Evolutionary conservation across 1,284 basidiomycete genomes (phyloP).

Genomic region (Leccinum pallidistipes): DNA sequence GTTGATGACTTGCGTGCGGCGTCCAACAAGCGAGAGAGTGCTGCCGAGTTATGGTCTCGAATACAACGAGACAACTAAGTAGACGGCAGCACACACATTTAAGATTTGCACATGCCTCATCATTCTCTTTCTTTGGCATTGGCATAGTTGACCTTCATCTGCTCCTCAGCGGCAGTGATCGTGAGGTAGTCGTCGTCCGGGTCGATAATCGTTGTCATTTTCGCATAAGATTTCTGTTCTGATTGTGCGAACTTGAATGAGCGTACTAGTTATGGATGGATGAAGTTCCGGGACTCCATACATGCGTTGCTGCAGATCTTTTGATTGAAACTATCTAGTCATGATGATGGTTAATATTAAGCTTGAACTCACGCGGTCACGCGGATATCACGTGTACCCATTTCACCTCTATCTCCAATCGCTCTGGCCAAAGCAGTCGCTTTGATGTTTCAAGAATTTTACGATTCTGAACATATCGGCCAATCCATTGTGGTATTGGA

Average conservation of each 20-base stretch:
- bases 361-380: conserved; percentile 3
- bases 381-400: conserved; percentile 25
- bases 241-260: background rate
- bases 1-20: conserved; percentile 68
- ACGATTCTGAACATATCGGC: no score
- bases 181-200: conserved; percentile 74
- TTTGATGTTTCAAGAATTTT: no score
- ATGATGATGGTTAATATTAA: conserved; percentile 10
- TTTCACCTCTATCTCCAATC: background rate
- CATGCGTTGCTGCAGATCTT: conserved; percentile 39
- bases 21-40: conserved; percentile 64
- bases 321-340: conserved; percentile 34
- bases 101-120: conserved; percentile 59
- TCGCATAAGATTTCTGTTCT: conserved; percentile 59
- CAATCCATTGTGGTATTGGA: no score
- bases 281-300: conserved; percentile 7
- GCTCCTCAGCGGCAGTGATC: conserved; percentile 68
- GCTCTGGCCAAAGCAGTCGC: no score
- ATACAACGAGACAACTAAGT: background rate
- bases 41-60: conserved; percentile 35
- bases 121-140: conserved; percentile 59
- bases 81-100: conserved; percentile 44
- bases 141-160: conserved; percentile 54
- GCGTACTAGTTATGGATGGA: background rate
- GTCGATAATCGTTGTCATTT: conserved; percentile 70